Conservation (phyloP, 305 asterid species). For the Nicotiana rustica region DNA sequence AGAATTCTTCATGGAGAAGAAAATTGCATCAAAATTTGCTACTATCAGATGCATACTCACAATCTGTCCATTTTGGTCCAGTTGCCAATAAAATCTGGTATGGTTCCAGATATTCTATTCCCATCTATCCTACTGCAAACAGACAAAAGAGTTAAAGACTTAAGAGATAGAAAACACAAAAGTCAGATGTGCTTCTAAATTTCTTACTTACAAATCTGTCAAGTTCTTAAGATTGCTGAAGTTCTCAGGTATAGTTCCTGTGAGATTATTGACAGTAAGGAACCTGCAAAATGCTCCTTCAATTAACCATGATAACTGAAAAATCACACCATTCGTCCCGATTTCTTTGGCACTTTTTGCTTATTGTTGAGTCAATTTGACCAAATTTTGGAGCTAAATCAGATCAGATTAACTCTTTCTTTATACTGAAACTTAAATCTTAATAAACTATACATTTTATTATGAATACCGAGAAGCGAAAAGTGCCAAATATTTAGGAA, state of each 20-base stretch:
- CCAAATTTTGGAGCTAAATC: constrained; percentile 21
- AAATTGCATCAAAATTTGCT: neutral
- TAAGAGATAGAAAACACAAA: neutral
- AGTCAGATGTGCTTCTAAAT: constrained; percentile 24
- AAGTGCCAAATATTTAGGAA: constrained; percentile 2
- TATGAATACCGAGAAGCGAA: neutral
- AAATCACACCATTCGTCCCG: neutral
- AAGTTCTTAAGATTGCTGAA: constrained; percentile 69
- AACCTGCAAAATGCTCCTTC: constrained; percentile 56
- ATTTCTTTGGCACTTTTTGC: constrained; percentile 13
- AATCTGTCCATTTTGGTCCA: constrained; percentile 65
- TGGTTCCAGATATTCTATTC: constrained; percentile 66
- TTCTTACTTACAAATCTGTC: constrained; percentile 75
- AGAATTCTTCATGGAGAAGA: constrained; percentile 35
- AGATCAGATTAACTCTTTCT: neutral
- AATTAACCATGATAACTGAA: constrained; percentile 6
- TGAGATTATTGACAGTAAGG: constrained; percentile 78
- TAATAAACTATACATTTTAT: neutral
- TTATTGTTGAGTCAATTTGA: neutral
- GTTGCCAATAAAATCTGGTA: constrained; percentile 82
- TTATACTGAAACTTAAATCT: neutral
- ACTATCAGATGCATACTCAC: constrained; percentile 52
- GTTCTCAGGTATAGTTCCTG: constrained; percentile 72
- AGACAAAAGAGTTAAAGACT: constrained; percentile 33
- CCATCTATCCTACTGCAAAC: constrained; percentile 92